These are phyloP conservation scores for Pythium rhizo-oryzae DNA, from an alignment of 352 stramenopile genomes.

Conservation along the genomic window DNA sequence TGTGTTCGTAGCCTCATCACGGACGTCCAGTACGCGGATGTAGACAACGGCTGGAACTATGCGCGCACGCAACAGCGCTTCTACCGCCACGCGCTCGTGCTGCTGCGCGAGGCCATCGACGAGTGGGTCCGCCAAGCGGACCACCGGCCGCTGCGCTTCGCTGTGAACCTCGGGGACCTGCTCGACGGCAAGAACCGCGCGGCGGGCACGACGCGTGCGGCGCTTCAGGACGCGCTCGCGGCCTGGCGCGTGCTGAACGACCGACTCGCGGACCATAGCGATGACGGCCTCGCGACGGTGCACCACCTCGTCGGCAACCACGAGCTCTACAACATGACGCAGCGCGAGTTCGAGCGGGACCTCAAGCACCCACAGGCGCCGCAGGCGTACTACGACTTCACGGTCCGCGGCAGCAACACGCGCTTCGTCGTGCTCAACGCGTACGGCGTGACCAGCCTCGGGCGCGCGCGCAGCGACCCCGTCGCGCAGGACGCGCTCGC, in stretches of 20 bases:
- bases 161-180: slow-evolving; percentile 80
- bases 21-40: slow-evolving; percentile 85
- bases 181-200: slow-evolving; percentile 80
- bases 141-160: slow-evolving; percentile 45
- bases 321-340: slow-evolving; percentile 84
- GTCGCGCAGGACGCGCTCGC: slow-evolving; percentile 45
- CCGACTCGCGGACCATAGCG: slow-evolving; percentile 27
- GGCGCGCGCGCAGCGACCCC: slow-evolving; percentile 40
- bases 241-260: slow-evolving; percentile 50
- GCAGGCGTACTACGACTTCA: slow-evolving; percentile 72
- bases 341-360: slow-evolving; percentile 43
- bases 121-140: slow-evolving; percentile 47
- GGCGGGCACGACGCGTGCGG: slow-evolving; percentile 41
- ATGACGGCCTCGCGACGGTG: slow-evolving; percentile 55
- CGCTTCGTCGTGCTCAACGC: slow-evolving; percentile 74
- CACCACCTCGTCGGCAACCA: slow-evolving; percentile 86
- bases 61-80: slow-evolving; percentile 58
- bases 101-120: slow-evolving; percentile 44
- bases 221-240: slow-evolving; percentile 44
- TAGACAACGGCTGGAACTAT: slow-evolving; percentile 83
- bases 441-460: slow-evolving; percentile 72
- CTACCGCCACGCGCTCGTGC: slow-evolving; percentile 68
- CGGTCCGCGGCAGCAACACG: slow-evolving; percentile 36
- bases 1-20: slow-evolving; percentile 46
- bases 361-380: slow-evolving; percentile 37